Conservation (phyloP, 1,284 basidiomycete species). For the Hemileia vastatrix region DNA sequence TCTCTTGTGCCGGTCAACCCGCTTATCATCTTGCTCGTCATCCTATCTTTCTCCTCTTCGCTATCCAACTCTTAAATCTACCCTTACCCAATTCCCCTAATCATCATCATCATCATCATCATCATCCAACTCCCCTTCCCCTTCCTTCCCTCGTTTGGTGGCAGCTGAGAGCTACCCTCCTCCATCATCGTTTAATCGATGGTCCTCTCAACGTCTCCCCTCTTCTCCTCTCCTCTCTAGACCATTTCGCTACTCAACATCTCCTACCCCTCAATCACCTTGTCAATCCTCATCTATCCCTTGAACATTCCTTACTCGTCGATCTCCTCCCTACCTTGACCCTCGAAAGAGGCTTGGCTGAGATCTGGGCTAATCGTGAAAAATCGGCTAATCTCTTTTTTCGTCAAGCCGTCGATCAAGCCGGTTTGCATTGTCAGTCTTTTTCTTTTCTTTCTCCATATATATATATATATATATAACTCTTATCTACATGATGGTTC, state of each 20-base stretch:
- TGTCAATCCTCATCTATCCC: neutral
- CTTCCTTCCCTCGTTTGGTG: constrained; percentile 50
- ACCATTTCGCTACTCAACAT: constrained; percentile 45
- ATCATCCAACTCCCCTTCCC: too few species aligned
- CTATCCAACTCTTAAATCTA: constrained; percentile 59
- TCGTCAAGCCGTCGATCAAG: constrained; percentile 64
- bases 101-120: too few species aligned
- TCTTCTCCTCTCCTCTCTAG: constrained; percentile 50
- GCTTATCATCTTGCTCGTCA: constrained; percentile 75
- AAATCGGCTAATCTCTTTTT: constrained; percentile 69
- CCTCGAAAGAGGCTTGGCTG: constrained; percentile 14
- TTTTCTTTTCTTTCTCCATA: neutral
- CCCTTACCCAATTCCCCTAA: constrained; percentile 26
- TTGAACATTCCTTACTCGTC: neutral
- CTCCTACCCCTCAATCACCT: neutral
- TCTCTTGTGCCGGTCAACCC: constrained; percentile 82
- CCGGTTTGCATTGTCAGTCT: constrained; percentile 57
- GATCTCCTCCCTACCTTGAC: constrained; percentile 14
- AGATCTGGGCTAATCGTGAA: constrained; percentile 47
- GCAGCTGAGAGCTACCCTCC: constrained; percentile 60
- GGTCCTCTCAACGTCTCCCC: constrained; percentile 62
- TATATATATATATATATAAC: neutral
- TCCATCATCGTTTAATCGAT: constrained; percentile 78
- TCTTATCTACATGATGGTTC: neutral
- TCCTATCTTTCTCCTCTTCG: constrained; percentile 65